phyloP scores from a whole-genome alignment of 2,329 filamentous ascomycete species.

The Paraphoma chrysanthemicola region DNA sequence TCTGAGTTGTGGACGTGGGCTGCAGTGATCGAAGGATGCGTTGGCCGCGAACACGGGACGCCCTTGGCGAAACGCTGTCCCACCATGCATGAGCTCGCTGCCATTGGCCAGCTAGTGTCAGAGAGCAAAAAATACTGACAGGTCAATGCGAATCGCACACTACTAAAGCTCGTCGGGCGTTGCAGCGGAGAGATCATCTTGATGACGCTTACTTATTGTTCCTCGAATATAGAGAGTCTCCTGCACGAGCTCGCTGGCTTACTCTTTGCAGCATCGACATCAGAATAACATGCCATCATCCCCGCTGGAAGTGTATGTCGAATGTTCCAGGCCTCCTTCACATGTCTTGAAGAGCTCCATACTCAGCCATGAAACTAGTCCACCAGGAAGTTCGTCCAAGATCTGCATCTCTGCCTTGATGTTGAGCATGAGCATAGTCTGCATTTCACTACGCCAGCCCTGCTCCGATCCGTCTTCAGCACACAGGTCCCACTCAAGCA shows the following conservation, averaged over 20 bases:
- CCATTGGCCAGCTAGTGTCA: conserved; percentile 33
- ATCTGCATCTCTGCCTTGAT: conserved; percentile 80
- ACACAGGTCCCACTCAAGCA: conserved; percentile 57
- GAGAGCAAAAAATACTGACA: conserved; percentile 17
- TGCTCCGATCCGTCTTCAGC: conserved; percentile 42
- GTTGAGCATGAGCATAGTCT: conserved; percentile 76
- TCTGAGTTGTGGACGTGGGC: conserved; percentile 42
- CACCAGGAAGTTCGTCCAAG: conserved; percentile 56
- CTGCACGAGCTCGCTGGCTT: too few species aligned
- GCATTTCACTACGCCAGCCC: conserved; percentile 64
- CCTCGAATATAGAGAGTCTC: not conserved
- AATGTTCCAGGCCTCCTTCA: not conserved
- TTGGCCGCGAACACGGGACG: conserved; percentile 29
- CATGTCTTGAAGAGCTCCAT: conserved; percentile 22
- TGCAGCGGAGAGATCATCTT: too few species aligned
- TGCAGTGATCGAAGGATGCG: conserved; percentile 43
- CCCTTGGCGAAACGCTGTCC: conserved; percentile 28
- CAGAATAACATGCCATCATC: conserved; percentile 39
- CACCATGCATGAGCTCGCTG: conserved; percentile 18
- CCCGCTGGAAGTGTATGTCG: conserved; percentile 10
- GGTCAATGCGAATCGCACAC: conserved; percentile 16
- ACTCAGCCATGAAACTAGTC: conserved; percentile 41
- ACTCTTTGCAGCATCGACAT: not conserved
- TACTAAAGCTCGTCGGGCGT: not conserved
- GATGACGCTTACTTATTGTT: not conserved